phyloP scores from a whole-genome alignment of 208 protist species.

The Blechomonas ayalai region DNA sequence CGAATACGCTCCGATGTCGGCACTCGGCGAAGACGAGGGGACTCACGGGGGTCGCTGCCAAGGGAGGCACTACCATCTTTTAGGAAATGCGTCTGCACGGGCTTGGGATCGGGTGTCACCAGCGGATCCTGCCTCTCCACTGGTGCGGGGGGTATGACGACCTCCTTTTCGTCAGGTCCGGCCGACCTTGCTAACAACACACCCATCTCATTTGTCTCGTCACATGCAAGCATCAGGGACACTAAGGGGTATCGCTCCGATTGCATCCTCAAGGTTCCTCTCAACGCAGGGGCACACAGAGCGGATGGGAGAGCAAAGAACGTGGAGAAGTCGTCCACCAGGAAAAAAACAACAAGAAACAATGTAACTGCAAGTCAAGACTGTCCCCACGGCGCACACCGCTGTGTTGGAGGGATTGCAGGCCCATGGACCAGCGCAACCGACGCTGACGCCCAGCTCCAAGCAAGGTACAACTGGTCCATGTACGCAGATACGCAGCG shows the following conservation, averaged over 20 bases:
- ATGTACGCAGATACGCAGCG: too few species aligned
- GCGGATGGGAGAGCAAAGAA: background rate
- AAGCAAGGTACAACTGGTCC: too few species aligned
- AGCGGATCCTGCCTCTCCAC: too few species aligned
- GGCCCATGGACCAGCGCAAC: too few species aligned
- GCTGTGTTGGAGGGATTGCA: too few species aligned
- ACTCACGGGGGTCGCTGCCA: background rate
- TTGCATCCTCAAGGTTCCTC: background rate
- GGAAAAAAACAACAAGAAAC: conserved; percentile 11
- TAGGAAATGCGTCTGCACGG: too few species aligned
- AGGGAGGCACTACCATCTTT: too few species aligned
- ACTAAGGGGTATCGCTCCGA: background rate
- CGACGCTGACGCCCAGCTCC: too few species aligned
- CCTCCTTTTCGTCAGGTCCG: too few species aligned
- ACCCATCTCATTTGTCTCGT: background rate
- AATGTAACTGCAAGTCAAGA: too few species aligned
- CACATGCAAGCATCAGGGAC: background rate
- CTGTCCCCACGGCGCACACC: background rate
- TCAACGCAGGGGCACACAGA: background rate
- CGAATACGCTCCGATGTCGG: conserved; percentile 64
- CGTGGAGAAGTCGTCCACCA: conserved; percentile 1
- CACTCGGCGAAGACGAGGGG: background rate
- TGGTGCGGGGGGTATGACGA: too few species aligned
- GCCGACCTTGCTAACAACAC: background rate
- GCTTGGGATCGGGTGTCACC: too few species aligned